These are phyloP conservation scores for Tetramitus jugosus DNA, from an alignment of 208 protist genomes.

Conservation along the genomic window DNA sequence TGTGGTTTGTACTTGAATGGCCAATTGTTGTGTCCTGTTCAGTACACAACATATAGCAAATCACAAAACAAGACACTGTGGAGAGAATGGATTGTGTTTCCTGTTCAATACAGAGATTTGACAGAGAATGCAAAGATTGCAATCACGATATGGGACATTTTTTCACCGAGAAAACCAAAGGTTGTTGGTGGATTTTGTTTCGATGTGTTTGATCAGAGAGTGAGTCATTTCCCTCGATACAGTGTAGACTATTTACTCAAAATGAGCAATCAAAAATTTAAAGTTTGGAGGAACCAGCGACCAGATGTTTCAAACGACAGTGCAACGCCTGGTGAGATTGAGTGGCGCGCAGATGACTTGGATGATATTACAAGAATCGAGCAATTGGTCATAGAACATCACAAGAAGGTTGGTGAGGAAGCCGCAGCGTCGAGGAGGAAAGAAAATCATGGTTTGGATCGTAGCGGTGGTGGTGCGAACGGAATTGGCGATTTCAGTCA, in stretches of 20 bases:
- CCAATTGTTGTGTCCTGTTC: neutral
- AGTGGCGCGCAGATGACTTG: neutral
- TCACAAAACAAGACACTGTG: neutral
- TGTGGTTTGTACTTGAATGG: neutral
- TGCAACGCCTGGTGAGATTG: neutral
- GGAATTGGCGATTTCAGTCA: too few species aligned
- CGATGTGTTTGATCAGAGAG: neutral
- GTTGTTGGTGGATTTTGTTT: neutral
- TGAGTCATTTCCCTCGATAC: too few species aligned
- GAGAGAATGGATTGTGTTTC: constrained; percentile 11
- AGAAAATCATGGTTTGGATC: too few species aligned
- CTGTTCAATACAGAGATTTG: neutral
- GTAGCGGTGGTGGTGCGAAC: too few species aligned
- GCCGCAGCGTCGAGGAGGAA: too few species aligned
- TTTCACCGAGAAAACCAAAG: neutral
- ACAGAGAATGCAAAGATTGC: neutral
- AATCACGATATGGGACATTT: neutral
- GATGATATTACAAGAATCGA: neutral
- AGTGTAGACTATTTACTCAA: too few species aligned
- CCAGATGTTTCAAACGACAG: neutral
- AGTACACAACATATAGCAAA: neutral
- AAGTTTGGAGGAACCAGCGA: neutral
- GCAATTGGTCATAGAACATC: too few species aligned
- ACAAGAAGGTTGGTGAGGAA: too few species aligned
- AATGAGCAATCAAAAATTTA: neutral